phyloP scores from a whole-genome alignment of 805 yeast genomes.

The Millerago galiae region DNA sequence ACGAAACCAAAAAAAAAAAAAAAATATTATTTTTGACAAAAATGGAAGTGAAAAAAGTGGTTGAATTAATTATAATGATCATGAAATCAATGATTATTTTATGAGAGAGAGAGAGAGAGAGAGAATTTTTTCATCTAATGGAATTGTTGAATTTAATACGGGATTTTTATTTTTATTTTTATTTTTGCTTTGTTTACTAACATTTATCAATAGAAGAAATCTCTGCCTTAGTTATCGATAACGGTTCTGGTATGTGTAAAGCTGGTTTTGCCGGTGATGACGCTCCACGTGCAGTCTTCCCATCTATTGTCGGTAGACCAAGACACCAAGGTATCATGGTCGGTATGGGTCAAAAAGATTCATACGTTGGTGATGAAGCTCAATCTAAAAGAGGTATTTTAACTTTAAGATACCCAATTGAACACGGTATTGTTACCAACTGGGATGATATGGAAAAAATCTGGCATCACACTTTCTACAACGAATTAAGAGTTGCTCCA shows the following conservation, averaged over 20 bases:
- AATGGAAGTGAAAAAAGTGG: not conserved
- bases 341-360: slow-evolving; percentile 99
- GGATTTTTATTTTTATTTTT: not conserved
- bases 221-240: slow-evolving; percentile 73
- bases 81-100: not conserved
- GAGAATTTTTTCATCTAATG: no score
- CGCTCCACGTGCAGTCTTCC: slow-evolving; percentile 99
- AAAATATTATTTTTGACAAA: not conserved
- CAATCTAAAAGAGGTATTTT: slow-evolving; percentile 99
- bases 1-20: not conserved
- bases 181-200: no score
- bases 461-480: slow-evolving; percentile 99
- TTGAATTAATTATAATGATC: not conserved
- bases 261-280: slow-evolving; percentile 99
- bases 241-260: slow-evolving; percentile 99
- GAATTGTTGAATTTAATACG: no score
- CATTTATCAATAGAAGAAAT: slow-evolving; percentile 16
- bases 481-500: slow-evolving; percentile 99
- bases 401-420: slow-evolving; percentile 97
- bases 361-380: slow-evolving; percentile 99
- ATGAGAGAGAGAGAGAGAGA: no score
- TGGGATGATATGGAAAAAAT: slow-evolving; percentile 99
- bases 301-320: slow-evolving; percentile 99
- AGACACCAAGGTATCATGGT: slow-evolving; percentile 99
- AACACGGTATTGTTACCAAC: slow-evolving; percentile 99